Evolutionary conservation across 139 green algal species (phyloP).

Genomic region (Raphidocelis subcapitata): DNA sequence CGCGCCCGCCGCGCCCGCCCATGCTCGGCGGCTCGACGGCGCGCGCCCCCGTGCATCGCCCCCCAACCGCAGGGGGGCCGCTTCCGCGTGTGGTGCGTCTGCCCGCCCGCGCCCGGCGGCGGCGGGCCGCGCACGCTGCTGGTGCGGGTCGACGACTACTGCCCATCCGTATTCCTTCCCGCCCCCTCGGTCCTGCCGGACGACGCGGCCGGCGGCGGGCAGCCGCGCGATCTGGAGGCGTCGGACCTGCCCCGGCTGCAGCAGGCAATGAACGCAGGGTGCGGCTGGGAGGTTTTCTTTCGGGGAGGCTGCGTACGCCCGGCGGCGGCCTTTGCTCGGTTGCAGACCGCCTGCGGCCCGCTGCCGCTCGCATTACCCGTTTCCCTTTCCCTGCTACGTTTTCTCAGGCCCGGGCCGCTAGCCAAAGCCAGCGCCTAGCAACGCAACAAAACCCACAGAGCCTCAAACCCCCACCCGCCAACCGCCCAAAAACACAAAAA

Average conservation of each 20-base stretch:
- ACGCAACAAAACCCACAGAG: no score
- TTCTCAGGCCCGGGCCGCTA: no score
- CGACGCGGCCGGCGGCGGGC: not conserved
- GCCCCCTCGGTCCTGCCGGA: not conserved
- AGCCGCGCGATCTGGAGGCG: not conserved
- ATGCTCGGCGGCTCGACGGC: no score
- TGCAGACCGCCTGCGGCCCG: no score
- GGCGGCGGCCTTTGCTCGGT: no score
- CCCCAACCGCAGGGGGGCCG: conserved; percentile 15
- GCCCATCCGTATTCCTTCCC: conserved; percentile 10
- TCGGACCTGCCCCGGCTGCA: not conserved
- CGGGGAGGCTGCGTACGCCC: not conserved
- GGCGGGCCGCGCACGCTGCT: not conserved
- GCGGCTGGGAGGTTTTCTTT: not conserved
- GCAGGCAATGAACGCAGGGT: not conserved
- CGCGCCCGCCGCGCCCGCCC: no score
- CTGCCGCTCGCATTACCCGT: no score
- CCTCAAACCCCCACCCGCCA: not conserved
- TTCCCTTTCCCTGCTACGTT: no score
- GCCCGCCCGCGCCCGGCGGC: not conserved
- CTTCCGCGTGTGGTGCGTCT: conserved; percentile 10
- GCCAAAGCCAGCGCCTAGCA: no score
- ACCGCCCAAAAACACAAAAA: not conserved
- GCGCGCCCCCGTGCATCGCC: conserved; percentile 11
- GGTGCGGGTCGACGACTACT: conserved; percentile 23